Conservation (phyloP, 2,329 filamentous ascomycete genomes). For the Knufia fluminis region DNA sequence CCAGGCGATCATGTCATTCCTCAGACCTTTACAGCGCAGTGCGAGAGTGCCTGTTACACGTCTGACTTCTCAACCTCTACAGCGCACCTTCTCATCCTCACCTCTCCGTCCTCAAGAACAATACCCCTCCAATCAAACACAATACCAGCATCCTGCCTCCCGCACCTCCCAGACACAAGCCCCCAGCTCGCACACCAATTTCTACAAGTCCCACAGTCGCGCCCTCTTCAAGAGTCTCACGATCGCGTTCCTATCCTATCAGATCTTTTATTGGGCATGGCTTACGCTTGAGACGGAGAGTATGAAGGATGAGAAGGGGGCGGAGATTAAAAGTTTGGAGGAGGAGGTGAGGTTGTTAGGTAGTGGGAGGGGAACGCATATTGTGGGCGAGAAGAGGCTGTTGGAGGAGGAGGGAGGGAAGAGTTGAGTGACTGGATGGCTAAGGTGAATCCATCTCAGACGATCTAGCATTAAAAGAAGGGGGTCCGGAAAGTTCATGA, state of each 20-base stretch:
- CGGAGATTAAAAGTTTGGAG: slow-evolving; percentile 20
- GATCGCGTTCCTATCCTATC: slow-evolving; percentile 40
- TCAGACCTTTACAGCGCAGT: background rate
- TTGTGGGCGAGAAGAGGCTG: slow-evolving; percentile 2
- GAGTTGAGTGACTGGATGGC: too few relatives aligned
- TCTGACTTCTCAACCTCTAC: background rate
- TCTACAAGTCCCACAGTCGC: slow-evolving; percentile 25
- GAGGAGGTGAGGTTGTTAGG: slow-evolving; percentile 20
- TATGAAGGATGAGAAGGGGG: slow-evolving; percentile 33
- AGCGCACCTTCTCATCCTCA: background rate
- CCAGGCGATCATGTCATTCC: background rate
- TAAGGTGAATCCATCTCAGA: too few relatives aligned
- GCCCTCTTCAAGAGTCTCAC: slow-evolving; percentile 42
- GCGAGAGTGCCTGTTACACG: background rate
- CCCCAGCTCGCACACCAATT: slow-evolving; percentile 10
- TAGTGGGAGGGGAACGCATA: slow-evolving; percentile 16
- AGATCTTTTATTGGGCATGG: slow-evolving; percentile 41
- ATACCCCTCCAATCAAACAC: background rate
- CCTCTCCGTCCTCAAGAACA: background rate
- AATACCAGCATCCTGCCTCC: background rate
- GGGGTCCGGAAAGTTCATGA: too few relatives aligned
- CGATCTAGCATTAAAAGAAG: too few relatives aligned
- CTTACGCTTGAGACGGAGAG: slow-evolving; percentile 40
- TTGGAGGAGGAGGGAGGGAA: slow-evolving; percentile 2
- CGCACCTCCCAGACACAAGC: background rate